Conservation (phyloP, 202 grass and related monocot genomes). For the Panicum hallii region DNA sequence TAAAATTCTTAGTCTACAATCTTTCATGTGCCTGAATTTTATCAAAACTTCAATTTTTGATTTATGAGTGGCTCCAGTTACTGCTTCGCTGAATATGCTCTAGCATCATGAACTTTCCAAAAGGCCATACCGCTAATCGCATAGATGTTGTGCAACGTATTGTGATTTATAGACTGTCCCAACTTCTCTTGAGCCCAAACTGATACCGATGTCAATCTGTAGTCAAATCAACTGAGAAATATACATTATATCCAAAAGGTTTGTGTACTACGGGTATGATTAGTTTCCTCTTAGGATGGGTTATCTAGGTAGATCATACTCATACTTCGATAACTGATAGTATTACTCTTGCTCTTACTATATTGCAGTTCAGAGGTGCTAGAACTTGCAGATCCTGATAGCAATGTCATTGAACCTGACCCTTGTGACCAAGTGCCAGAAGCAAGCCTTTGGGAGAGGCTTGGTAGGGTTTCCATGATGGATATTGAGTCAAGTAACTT, state of each 20-base stretch:
- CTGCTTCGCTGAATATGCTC: background rate
- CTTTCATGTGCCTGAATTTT: background rate
- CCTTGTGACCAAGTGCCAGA: slow-evolving; percentile 54
- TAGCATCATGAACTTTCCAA: no score
- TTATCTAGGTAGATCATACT: background rate
- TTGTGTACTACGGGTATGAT: background rate
- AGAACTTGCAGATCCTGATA: slow-evolving; percentile 43
- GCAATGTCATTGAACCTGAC: slow-evolving; percentile 27
- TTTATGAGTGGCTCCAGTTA: background rate
- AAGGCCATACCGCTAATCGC: no score
- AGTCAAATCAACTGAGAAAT: background rate
- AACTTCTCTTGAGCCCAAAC: background rate
- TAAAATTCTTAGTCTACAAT: background rate
- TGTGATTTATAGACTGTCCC: background rate
- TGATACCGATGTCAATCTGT: background rate
- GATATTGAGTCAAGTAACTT: slow-evolving; percentile 85
- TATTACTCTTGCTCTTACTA: background rate
- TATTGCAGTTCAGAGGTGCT: slow-evolving; percentile 61
- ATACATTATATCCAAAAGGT: background rate
- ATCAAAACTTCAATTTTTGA: background rate
- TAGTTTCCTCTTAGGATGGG: slow-evolving; percentile 8
- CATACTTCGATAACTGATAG: background rate
- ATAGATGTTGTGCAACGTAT: no score
- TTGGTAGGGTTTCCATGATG: slow-evolving; percentile 78
- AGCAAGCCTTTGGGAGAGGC: slow-evolving; percentile 74